phyloP scores from a whole-genome alignment of 2,329 filamentous ascomycete genomes.

The Volutella citrinella region DNA sequence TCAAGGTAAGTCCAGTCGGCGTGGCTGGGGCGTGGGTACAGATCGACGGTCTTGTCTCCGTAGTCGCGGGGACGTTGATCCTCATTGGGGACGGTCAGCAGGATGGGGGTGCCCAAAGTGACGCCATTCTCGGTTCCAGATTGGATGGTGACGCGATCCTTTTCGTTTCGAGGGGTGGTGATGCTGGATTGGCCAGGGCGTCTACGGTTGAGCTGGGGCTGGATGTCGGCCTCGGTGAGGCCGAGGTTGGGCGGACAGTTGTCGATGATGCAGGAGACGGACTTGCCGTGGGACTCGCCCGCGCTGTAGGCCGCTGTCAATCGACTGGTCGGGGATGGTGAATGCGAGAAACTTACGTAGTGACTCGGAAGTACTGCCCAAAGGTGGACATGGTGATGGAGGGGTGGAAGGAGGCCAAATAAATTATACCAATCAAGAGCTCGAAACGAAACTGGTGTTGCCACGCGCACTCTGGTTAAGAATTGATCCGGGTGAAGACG shows the following conservation, averaged over 20 bases:
- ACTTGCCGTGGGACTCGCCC: slow-evolving; percentile 78
- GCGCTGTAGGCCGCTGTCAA: slow-evolving; percentile 27
- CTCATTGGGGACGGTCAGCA: slow-evolving; percentile 83
- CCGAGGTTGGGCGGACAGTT: slow-evolving; percentile 84
- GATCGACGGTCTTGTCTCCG: slow-evolving; percentile 82
- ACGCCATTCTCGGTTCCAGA: slow-evolving; percentile 88
- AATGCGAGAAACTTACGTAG: slow-evolving; percentile 57
- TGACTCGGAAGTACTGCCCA: slow-evolving; percentile 56
- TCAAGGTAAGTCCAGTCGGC: slow-evolving; percentile 97
- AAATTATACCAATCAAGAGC: too few species aligned
- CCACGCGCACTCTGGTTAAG: too few species aligned
- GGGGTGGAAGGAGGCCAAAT: too few species aligned
- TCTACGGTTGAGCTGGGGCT: slow-evolving; percentile 89
- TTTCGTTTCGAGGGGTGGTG: slow-evolving; percentile 89
- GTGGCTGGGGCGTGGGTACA: slow-evolving; percentile 86
- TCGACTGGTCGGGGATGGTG: slow-evolving; percentile 65
- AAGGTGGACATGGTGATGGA: slow-evolving; percentile 75
- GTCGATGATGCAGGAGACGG: slow-evolving; percentile 93
- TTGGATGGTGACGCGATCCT: slow-evolving; percentile 87
- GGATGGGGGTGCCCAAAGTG: slow-evolving; percentile 88
- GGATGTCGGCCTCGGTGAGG: slow-evolving; percentile 82
- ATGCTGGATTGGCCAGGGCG: slow-evolving; percentile 86
- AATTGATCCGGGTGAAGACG: too few species aligned
- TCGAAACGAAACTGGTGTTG: too few species aligned
- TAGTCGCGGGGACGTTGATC: slow-evolving; percentile 94